These are phyloP conservation scores for Tricholoma matsutake DNA, from an alignment of 768 basidiomycete species.

Conservation along the genomic window DNA sequence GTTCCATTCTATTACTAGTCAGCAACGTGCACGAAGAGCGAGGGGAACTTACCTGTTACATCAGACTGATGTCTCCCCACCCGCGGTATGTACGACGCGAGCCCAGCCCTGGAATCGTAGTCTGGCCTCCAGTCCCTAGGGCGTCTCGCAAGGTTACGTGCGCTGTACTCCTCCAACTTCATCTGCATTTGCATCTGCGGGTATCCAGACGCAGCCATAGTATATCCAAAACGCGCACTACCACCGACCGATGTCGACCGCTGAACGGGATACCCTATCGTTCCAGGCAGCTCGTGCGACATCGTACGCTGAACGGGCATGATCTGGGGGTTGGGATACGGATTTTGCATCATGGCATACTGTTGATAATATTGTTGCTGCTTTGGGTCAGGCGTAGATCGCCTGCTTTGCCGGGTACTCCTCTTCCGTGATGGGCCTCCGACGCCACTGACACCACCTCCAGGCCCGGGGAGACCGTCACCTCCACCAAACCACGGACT, in stretches of 20 bases:
- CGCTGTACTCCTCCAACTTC: slow-evolving; percentile 25
- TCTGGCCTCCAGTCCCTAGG: slow-evolving; percentile 45
- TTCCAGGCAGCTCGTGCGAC: slow-evolving; percentile 12
- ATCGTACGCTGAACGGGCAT: slow-evolving; percentile 14
- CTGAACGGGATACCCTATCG: slow-evolving; percentile 10
- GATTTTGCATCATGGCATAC: not conserved
- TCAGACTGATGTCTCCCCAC: slow-evolving; percentile 28
- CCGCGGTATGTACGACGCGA: slow-evolving; percentile 25
- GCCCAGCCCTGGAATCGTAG: slow-evolving; percentile 27
- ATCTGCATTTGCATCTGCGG: not conserved
- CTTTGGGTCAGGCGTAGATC: not conserved
- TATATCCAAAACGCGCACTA: not conserved
- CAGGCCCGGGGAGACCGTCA: not conserved
- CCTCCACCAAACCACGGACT: slow-evolving; percentile 20
- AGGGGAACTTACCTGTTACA: slow-evolving; percentile 29
- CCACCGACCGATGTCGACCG: slow-evolving; percentile 9
- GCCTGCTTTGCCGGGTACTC: slow-evolving; percentile 14
- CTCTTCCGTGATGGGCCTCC: slow-evolving; percentile 5
- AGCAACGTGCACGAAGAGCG: not conserved
- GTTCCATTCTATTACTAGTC: slow-evolving; percentile 11
- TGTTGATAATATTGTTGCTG: not conserved
- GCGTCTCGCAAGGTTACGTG: slow-evolving; percentile 34
- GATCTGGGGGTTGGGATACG: not conserved
- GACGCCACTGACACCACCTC: slow-evolving; percentile 8
- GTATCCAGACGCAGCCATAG: not conserved